phyloP scores from a whole-genome alignment of 495 filamentous ascomycete genomes.

The Cairneyella variabilis region DNA sequence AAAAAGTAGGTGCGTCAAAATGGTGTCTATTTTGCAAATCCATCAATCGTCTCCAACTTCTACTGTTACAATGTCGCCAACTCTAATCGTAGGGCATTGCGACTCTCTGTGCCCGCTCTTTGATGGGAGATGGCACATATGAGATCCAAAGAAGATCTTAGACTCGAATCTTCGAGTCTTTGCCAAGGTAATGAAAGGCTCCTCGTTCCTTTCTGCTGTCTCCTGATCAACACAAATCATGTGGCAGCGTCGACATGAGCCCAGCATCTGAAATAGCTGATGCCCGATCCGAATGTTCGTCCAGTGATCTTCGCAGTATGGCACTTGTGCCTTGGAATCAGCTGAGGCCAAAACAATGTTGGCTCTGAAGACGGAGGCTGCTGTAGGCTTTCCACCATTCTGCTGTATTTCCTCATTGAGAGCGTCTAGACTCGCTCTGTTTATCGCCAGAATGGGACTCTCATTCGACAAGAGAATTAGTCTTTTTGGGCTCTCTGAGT shows the following conservation, averaged over 20 bases:
- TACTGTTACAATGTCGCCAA: slow-evolving; percentile 51
- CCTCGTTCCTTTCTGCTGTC: slow-evolving; percentile 70
- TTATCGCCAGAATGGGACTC: slow-evolving; percentile 83
- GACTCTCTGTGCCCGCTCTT: slow-evolving; percentile 24
- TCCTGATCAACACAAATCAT: slow-evolving; percentile 93
- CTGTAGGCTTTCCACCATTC: slow-evolving; percentile 54
- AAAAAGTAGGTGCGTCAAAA: not conserved
- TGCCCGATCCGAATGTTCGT: slow-evolving; percentile 43
- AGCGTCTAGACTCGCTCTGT: slow-evolving; percentile 69
- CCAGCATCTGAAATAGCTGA: slow-evolving; percentile 65
- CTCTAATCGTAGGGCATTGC: slow-evolving; percentile 49
- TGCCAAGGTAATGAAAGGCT: slow-evolving; percentile 83
- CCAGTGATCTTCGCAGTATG: slow-evolving; percentile 57
- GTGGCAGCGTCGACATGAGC: slow-evolving; percentile 82
- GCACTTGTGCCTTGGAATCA: not conserved
- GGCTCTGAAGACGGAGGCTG: slow-evolving; percentile 71
- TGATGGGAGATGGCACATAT: slow-evolving; percentile 54
- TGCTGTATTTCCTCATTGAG: slow-evolving; percentile 67
- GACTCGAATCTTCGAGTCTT: slow-evolving; percentile 80
- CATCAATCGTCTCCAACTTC: slow-evolving; percentile 6
- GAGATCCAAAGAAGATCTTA: slow-evolving; percentile 82
- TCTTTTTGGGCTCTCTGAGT: slow-evolving; percentile 31
- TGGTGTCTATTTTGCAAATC: not conserved
- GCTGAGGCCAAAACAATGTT: slow-evolving; percentile 67
- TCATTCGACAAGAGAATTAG: slow-evolving; percentile 86